Evolutionary conservation across 2,329 filamentous ascomycete species (phyloP), one percentile per base, ranked within the genome.

Genomic region (Davidsoniella australis): DNA sequence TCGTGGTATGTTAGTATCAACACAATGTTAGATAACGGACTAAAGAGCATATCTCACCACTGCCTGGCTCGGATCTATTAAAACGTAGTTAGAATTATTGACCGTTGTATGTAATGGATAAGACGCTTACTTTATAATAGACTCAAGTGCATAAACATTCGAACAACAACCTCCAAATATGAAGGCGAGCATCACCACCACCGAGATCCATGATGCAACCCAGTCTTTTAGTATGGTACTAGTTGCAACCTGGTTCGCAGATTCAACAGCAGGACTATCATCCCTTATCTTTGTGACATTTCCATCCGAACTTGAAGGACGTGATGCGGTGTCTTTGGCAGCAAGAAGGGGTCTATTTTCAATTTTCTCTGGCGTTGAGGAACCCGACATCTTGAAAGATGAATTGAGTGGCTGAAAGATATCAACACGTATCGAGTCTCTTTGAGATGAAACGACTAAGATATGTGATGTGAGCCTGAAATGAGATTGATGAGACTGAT

Each of bases 121-220:
- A 26, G 10, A 47, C 45, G 68, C 80, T 75, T 68, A 91, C 84
- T 91, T 93, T 61, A 98, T 79, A 58, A 96, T 94, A 43, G 85
- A 84, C 65, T 98, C 91, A 50, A 98, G 72, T 39, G 89, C 86
- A 66, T 94, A 96, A n/a, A 95, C 88, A 72, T 94, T 94, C 36
- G 85, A 86, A 66, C 88, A 94, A 62, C 87, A 94, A 26, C 91
- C 91, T 47, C 91, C 91, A 63, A 98, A 95, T 53, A 98, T 96
- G 56, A 96, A 73, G 47, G 43, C 38, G 33, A 53, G 33, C 47
- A 93, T 93, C 51, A 73, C 69, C 18, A 71, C 68, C 42, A 80
- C 68, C 51, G 75, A 72, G 37, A 84, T 63, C 72, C 45, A 53
- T 33, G 51, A 52, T 18, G 17, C 8, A 20, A 23, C 2, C 8